These are phyloP conservation scores for Volutella citrinella DNA, from an alignment of 2,329 filamentous ascomycete genomes.

Conservation along the genomic window DNA sequence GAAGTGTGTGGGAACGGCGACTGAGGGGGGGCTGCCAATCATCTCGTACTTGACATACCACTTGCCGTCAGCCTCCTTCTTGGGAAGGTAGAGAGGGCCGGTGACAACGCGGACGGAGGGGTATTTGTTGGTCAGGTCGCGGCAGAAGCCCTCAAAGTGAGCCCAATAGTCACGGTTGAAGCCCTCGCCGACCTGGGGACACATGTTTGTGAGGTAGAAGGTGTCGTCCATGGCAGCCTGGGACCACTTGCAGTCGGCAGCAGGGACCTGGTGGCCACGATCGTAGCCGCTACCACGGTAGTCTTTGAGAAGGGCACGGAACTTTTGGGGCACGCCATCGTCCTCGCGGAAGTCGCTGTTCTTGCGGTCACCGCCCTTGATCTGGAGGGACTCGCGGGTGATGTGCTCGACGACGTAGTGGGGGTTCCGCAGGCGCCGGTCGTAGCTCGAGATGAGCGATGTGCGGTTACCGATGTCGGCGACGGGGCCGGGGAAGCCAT, in stretches of 20 bases:
- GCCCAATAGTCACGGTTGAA: conserved; percentile 99
- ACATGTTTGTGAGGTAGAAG: conserved; percentile 94
- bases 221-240: conserved; percentile 94
- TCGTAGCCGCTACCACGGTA: conserved; percentile 96
- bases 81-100: conserved; percentile 88
- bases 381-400: conserved; percentile 76
- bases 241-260: conserved; percentile 93
- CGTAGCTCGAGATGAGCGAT: conserved; percentile 82
- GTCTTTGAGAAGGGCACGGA: conserved; percentile 86
- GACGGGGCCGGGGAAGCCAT: conserved; percentile 89
- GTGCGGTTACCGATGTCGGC: conserved; percentile 75
- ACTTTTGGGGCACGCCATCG: conserved; percentile 72
- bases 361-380: conserved; percentile 76
- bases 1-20: conserved; percentile 97
- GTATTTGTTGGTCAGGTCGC: conserved; percentile 75
- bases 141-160: conserved; percentile 96
- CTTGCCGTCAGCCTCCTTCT: conserved; percentile 81
- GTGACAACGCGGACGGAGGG: conserved; percentile 89
- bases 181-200: conserved; percentile 93
- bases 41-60: conserved; percentile 96
- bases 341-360: conserved; percentile 85
- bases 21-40: conserved; percentile 87
- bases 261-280: conserved; percentile 93
- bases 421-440: conserved; percentile 87
- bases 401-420: conserved; percentile 97